These are phyloP conservation scores for Colletotrichum eremochloae DNA, from an alignment of 2,329 filamentous ascomycete genomes.

Conservation along the genomic window DNA sequence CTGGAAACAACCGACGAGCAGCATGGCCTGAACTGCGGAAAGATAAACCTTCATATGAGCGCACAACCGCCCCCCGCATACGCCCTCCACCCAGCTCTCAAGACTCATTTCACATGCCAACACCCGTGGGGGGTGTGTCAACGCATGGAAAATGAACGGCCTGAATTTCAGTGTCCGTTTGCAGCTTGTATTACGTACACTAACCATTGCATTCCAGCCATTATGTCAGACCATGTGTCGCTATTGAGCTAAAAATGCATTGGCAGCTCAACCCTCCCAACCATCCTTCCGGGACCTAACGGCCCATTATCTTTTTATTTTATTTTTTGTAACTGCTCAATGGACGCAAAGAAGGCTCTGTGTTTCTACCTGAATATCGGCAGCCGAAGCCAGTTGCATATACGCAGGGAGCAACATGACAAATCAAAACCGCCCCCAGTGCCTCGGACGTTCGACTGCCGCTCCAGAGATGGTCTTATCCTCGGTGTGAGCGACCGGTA, in stretches of 20 bases:
- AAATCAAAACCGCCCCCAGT: background rate
- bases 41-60: background rate
- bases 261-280: background rate
- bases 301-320: background rate
- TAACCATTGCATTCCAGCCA: background rate
- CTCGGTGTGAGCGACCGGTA: background rate
- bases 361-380: too few species aligned
- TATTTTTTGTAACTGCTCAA: background rate
- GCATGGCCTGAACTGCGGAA: background rate
- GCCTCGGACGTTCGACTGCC: slow-evolving; percentile 5
- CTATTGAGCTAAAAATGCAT: background rate
- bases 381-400: background rate
- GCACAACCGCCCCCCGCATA: background rate
- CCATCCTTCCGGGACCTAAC: slow-evolving; percentile 23
- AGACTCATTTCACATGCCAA: slow-evolving; percentile 10
- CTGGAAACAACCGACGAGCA: background rate
- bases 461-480: background rate
- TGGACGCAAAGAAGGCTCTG: too few species aligned
- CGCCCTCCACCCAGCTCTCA: background rate
- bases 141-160: slow-evolving; percentile 1
- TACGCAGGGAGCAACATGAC: background rate
- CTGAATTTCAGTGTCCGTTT: slow-evolving; percentile 20
- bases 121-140: background rate
- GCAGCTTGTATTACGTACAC: slow-evolving; percentile 23
- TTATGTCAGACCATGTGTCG: slow-evolving; percentile 9